Conservation (phyloP, 768 basidiomycete species). For the Mycena leptocephala region DNA sequence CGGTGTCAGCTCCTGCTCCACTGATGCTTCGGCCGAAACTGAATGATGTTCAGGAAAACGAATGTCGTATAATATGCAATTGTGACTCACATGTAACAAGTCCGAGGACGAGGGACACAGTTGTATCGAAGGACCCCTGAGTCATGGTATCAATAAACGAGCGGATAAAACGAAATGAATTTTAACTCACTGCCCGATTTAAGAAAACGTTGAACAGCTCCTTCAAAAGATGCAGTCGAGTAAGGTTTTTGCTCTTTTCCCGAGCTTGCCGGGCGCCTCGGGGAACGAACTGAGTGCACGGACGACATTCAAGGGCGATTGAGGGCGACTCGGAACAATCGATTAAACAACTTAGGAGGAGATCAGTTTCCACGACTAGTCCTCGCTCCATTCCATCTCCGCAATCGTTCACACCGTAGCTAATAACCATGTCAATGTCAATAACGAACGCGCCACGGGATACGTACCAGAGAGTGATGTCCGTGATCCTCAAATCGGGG, state of each 20-base stretch:
- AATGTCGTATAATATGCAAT: background rate
- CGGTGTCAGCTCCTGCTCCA: slow-evolving; percentile 43
- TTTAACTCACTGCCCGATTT: slow-evolving; percentile 42
- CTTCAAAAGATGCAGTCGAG: slow-evolving; percentile 42
- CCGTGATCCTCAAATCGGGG: background rate
- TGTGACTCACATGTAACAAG: slow-evolving; percentile 45
- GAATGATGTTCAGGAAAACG: background rate
- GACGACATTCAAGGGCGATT: slow-evolving; percentile 1
- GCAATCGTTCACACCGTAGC: too few relatives aligned
- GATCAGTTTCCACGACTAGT: too few relatives aligned
- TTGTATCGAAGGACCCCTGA: slow-evolving; percentile 48
- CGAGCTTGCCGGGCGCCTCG: slow-evolving; percentile 14
- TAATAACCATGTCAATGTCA: too few relatives aligned
- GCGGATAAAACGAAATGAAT: background rate
- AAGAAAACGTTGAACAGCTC: slow-evolving; percentile 48
- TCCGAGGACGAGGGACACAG: slow-evolving; percentile 46
- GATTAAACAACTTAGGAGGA: background rate
- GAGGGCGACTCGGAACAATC: background rate
- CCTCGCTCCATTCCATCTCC: too few relatives aligned
- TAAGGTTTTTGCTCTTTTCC: slow-evolving; percentile 39
- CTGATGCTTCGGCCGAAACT: slow-evolving; percentile 42
- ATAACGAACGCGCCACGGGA: too few relatives aligned
- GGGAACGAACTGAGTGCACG: slow-evolving; percentile 4
- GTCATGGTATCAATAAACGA: background rate
- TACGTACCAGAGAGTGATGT: too few relatives aligned